Conservation (phyloP, 2,329 filamentous ascomycete species). For the Pseudonectria buxi region DNA sequence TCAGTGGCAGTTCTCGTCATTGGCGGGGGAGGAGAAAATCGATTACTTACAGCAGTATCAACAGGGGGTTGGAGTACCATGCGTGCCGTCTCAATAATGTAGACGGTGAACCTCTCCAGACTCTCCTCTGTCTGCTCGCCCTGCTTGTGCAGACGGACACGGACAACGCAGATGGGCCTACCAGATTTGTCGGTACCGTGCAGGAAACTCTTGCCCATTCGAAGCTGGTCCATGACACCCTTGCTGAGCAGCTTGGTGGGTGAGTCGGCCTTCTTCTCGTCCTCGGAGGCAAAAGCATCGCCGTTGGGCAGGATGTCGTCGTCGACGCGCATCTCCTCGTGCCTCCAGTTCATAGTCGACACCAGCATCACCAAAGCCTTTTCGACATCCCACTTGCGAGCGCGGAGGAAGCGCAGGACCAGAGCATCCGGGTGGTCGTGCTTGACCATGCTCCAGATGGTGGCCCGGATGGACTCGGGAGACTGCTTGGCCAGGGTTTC, state of each 20-base stretch:
- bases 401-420: conserved; percentile 73
- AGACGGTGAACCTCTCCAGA: conserved; percentile 86
- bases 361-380: conserved; percentile 92
- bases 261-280: conserved; percentile 49
- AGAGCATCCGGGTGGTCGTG: conserved; percentile 88
- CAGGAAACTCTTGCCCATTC: conserved; percentile 87
- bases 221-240: conserved; percentile 77
- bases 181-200: conserved; percentile 81
- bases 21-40: background rate
- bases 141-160: conserved; percentile 72
- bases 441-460: conserved; percentile 93
- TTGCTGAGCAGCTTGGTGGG: conserved; percentile 59
- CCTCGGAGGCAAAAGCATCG: conserved; percentile 59
- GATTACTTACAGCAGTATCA: conserved; percentile 75
- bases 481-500: conserved; percentile 70
- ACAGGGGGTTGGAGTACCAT: conserved; percentile 72
- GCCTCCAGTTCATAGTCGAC: conserved; percentile 88
- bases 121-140: conserved; percentile 77
- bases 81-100: conserved; percentile 88
- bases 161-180: conserved; percentile 78
- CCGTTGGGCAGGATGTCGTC: conserved; percentile 76
- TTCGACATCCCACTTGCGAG: conserved; percentile 93
- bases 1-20: conserved; percentile 13
- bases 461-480: conserved; percentile 69
- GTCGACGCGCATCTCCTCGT: conserved; percentile 78